Percentiles rank a stretch among this genome's conserved stretches.
Conservation (phyloP, 73 alveolate species). For the Paraurostyla sp. region DNA sequence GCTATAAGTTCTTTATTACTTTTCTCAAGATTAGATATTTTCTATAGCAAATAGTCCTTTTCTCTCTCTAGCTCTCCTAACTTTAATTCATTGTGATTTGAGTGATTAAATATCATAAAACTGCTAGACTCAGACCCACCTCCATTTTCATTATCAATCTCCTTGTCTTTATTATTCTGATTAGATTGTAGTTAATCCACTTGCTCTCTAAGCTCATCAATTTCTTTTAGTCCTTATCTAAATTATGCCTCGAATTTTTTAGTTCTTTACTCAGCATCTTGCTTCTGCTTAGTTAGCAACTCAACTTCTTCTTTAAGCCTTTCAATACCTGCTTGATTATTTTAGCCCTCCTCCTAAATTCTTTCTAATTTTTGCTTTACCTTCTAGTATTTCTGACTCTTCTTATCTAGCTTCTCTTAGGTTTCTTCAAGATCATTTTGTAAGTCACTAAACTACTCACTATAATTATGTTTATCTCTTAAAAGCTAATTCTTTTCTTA, state of each 20-base stretch:
- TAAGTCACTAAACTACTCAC: background rate
- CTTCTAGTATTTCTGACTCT: background rate
- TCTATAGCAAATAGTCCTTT: background rate
- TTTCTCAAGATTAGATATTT: background rate
- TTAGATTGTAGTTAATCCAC: background rate
- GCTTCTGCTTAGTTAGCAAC: background rate
- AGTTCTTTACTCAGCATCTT: constrained; percentile 8
- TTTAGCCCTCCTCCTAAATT: background rate
- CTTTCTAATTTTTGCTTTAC: background rate
- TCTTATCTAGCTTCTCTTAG: constrained; percentile 4
- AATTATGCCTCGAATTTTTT: constrained; percentile 12
- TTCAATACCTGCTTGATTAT: constrained; percentile 1
- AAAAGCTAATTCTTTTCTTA: background rate
- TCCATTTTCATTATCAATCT: background rate
- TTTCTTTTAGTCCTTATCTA: constrained; percentile 37
- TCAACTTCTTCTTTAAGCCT: constrained; percentile 15
- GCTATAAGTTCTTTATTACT: constrained; percentile 18
- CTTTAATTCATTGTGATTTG: background rate
- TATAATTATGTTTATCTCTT: background rate
- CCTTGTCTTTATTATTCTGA: background rate
- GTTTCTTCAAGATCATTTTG: background rate
- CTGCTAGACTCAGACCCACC: background rate
- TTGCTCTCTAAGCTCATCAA: background rate
- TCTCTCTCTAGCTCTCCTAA: constrained; percentile 4
- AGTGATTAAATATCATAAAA: background rate